Evolutionary conservation across 225 moss, liverwort and hornwort genomes (phyloP), one percentile per base, ranked within the genome.

Genomic region (Physcomitrium patens): DNA sequence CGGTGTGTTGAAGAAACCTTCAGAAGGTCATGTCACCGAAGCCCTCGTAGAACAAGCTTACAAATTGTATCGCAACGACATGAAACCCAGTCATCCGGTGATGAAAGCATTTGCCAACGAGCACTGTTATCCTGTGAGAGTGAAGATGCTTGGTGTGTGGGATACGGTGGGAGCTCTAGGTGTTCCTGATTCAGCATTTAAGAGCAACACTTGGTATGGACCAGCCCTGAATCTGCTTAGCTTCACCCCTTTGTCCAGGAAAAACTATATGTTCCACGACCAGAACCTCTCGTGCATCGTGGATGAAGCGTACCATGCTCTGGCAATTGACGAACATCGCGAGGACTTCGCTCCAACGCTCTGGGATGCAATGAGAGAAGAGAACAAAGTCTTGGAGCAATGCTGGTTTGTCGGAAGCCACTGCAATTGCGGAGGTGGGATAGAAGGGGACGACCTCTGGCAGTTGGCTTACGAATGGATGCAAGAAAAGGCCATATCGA

Each of bases 91-190:
- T 2, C 18, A 43, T 3, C 46, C 0, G 9, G 47, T 66, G 9
- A 71, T 70, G 62, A 63, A 48, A 48, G 60, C 28, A 0, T 82
- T 79, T 7, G 62, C 58, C 14, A 58, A 60, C 49, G 8, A 43
- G 7, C 26, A 83, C 62, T 66, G 71, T 28, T 57, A n/a, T 14
- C 12, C 1, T 12, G 60, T 28, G 66, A 19, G 67, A n/a, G 62
- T 74, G 46, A 74, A 31, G 54, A 70, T 84, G 76, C 2, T 84
- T 22, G 80, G 77, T 5, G 79, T 83, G 10, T 79, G 75, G 76
- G 83, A 78, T 1, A 82, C 75, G 13, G 83, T 83, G 8, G 83
- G 79, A 12, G 9, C 79, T 10, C 71, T 79, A 7, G 79, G 79
- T 57, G 1, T 79, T 9, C 83, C 76, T 0, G 71, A 71, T 7